phyloP scores from a whole-genome alignment of 257 asterid genomes.

The Gentiana dahurica region DNA sequence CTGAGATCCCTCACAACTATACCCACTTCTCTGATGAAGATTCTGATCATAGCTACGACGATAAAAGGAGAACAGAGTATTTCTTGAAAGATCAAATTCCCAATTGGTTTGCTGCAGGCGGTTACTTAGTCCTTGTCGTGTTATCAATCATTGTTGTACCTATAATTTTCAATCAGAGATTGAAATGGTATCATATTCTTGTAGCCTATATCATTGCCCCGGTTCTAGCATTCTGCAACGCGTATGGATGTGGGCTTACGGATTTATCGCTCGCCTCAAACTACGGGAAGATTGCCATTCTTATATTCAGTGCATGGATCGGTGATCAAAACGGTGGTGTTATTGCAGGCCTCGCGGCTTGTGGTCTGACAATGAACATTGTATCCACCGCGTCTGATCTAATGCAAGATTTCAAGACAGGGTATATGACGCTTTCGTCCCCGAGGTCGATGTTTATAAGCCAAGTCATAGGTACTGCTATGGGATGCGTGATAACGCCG shows the following conservation, averaged over 20 bases:
- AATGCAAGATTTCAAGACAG: constrained; percentile 60
- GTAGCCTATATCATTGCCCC: constrained; percentile 39
- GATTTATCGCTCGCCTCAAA: constrained; percentile 68
- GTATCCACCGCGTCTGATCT: constrained; percentile 51
- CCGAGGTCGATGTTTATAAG: constrained; percentile 51
- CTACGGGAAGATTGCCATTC: constrained; percentile 54
- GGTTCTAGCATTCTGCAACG: constrained; percentile 53
- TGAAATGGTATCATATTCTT: constrained; percentile 46
- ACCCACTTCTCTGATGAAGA: constrained; percentile 20
- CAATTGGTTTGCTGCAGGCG: constrained; percentile 16
- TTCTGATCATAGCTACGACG: constrained; percentile 24
- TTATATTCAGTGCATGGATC: constrained; percentile 49
- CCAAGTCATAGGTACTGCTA: constrained; percentile 44
- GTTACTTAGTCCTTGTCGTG: constrained; percentile 29
- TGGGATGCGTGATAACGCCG: constrained; percentile 44
- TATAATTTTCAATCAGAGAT: constrained; percentile 24
- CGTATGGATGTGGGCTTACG: constrained; percentile 60
- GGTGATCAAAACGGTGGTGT: constrained; percentile 48
- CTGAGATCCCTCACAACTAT: constrained; percentile 48
- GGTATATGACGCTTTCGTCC: constrained; percentile 48
- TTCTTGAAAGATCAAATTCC: constrained; percentile 53
- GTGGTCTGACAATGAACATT: constrained; percentile 67
- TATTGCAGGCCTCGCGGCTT: constrained; percentile 53
- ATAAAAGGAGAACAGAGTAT: constrained; percentile 10
- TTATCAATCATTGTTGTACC: constrained; percentile 27